phyloP scores from a whole-genome alignment of 2,329 filamentous ascomycete genomes.

The Trichophyton verrucosum region DNA sequence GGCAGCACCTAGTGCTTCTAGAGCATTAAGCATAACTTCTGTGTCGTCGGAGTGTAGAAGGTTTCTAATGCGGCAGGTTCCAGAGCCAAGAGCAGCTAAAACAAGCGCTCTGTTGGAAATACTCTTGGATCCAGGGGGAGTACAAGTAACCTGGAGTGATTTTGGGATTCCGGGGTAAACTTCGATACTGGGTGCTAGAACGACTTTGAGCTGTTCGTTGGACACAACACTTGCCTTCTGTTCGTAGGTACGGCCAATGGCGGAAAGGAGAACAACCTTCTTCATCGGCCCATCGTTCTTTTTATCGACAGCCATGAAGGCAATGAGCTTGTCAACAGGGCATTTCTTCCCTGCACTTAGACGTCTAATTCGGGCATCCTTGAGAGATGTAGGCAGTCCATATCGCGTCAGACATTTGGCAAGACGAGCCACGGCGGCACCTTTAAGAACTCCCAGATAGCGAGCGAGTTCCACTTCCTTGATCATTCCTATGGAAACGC shows the following conservation, averaged over 20 bases:
- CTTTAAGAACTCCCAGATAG: constrained; percentile 71
- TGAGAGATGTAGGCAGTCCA: constrained; percentile 70
- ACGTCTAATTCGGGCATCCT: constrained; percentile 70
- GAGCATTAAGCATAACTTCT: constrained; percentile 92
- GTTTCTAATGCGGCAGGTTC: constrained; percentile 79
- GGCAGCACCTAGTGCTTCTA: constrained; percentile 70
- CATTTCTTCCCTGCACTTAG: constrained; percentile 79
- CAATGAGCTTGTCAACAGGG: constrained; percentile 69
- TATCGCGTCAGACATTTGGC: constrained; percentile 93
- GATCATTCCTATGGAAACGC: constrained; percentile 95
- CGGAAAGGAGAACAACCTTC: constrained; percentile 85
- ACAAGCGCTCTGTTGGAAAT: constrained; percentile 92
- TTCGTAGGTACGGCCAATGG: constrained; percentile 80
- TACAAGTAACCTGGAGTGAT: constrained; percentile 58
- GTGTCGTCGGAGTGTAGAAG: constrained; percentile 93
- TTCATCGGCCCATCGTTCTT: constrained; percentile 94
- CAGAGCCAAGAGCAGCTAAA: constrained; percentile 78
- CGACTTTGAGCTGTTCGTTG: constrained; percentile 68
- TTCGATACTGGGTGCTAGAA: constrained; percentile 66
- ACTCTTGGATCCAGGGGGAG: constrained; percentile 90
- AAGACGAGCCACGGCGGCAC: constrained; percentile 76
- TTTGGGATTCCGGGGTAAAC: constrained; percentile 60
- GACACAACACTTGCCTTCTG: constrained; percentile 78
- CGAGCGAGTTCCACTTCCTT: constrained; percentile 91
- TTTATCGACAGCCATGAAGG: constrained; percentile 97